Conservation (phyloP, 352 stramenopile genomes). For the Phytophthora sansomeana region DNA sequence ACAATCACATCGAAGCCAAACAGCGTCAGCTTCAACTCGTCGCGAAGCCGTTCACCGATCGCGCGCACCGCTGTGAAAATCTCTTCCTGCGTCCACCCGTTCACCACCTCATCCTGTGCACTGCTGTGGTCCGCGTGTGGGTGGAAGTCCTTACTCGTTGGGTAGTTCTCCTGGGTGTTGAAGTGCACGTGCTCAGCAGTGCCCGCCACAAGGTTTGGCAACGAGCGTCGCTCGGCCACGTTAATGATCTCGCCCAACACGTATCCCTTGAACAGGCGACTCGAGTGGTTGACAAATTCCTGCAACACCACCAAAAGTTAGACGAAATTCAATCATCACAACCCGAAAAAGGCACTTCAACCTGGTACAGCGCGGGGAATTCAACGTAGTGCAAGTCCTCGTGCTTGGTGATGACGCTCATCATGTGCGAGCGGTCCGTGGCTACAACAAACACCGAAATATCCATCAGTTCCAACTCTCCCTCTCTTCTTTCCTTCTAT, state of each 20-base stretch:
- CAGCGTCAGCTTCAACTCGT: conserved; percentile 69
- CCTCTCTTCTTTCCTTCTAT: neutral
- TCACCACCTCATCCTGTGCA: conserved; percentile 4
- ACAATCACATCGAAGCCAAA: conserved; percentile 91
- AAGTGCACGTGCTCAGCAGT: conserved; percentile 72
- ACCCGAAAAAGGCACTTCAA: conserved; percentile 11
- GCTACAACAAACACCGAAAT: conserved; percentile 38
- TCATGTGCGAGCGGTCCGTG: conserved; percentile 84
- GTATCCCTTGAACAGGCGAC: conserved; percentile 85
- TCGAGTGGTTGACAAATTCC: conserved; percentile 88
- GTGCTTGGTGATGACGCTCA: conserved; percentile 80
- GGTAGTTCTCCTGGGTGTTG: conserved; percentile 84
- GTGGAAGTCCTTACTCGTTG: conserved; percentile 72
- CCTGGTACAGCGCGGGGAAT: conserved; percentile 76
- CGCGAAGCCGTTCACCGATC: conserved; percentile 73
- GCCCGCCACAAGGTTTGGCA: conserved; percentile 71
- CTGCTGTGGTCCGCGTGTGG: conserved; percentile 17
- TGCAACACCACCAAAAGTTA: conserved; percentile 34
- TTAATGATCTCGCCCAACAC: conserved; percentile 80
- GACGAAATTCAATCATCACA: neutral
- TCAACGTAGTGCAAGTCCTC: conserved; percentile 67
- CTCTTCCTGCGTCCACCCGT: conserved; percentile 44
- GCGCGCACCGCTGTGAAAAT: conserved; percentile 64
- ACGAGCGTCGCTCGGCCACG: conserved; percentile 75
- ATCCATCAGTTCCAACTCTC: neutral